Conservation (phyloP, 2,329 filamentous ascomycete genomes). For the Penicillium sp. region DNA sequence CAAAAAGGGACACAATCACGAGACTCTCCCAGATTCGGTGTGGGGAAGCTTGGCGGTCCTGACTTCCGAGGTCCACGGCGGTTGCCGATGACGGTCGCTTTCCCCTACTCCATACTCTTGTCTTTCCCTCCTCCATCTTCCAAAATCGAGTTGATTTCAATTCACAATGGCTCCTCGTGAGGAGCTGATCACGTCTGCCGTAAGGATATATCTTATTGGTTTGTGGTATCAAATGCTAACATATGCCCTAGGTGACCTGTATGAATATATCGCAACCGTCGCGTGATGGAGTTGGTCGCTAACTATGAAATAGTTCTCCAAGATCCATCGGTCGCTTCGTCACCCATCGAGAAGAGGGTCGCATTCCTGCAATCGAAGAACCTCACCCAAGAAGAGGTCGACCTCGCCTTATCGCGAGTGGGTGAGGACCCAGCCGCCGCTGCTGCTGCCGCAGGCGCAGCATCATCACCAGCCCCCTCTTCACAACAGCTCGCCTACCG, state of each 20-base stretch:
- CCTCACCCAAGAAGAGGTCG: constrained; percentile 92
- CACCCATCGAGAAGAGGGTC: constrained; percentile 88
- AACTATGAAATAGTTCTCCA: constrained; percentile 68
- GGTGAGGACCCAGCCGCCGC: constrained; percentile 58
- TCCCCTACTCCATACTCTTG: constrained; percentile 11
- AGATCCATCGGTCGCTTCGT: constrained; percentile 85
- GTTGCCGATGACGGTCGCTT: constrained; percentile 26
- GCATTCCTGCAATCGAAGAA: constrained; percentile 96
- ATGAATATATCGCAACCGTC: constrained; percentile 25
- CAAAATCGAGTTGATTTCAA: constrained; percentile 9
- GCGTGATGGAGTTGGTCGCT: constrained; percentile 11
- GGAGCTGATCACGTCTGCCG: constrained; percentile 83
- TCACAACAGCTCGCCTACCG: constrained; percentile 41
- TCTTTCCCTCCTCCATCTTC: constrained; percentile 12
- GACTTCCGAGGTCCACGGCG: constrained; percentile 41
- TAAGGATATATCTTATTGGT: constrained; percentile 41
- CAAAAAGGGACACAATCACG: constrained; percentile 28
- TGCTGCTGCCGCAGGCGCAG: constrained; percentile 47
- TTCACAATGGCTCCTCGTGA: constrained; percentile 79
- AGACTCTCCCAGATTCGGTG: constrained; percentile 25
- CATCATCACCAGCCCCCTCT: constrained; percentile 51
- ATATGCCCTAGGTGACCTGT: constrained; percentile 51
- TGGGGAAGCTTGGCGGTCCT: constrained; percentile 32
- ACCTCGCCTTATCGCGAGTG: constrained; percentile 74
- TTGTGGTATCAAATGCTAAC: constrained; percentile 19